These are phyloP conservation scores for Capronia coronata DNA, from an alignment of 2,329 filamentous ascomycete genomes.

Conservation along the genomic window DNA sequence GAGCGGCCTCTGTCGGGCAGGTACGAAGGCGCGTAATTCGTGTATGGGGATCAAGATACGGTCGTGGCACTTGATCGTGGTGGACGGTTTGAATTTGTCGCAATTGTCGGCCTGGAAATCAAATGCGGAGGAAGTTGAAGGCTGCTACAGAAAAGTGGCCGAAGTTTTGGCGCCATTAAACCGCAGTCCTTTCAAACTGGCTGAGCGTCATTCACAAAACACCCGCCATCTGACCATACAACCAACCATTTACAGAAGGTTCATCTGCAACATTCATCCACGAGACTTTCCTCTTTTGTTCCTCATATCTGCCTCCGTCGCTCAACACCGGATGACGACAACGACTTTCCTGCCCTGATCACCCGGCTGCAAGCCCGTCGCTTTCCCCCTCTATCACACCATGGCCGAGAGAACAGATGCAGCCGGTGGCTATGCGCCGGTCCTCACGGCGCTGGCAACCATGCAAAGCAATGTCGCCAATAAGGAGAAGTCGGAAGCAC, in stretches of 20 bases:
- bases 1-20: not conserved
- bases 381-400: slow-evolving; percentile 27
- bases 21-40: not conserved
- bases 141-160: slow-evolving; percentile 10
- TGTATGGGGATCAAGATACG: not conserved
- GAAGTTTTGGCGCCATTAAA: slow-evolving; percentile 8
- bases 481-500: slow-evolving; percentile 78
- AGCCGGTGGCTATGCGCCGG: slow-evolving; percentile 67
- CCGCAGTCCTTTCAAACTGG: slow-evolving; percentile 3
- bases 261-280: not conserved
- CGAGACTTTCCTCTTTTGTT: not conserved
- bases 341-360: not conserved
- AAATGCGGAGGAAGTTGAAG: slow-evolving; percentile 21
- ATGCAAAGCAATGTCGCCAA: slow-evolving; percentile 80
- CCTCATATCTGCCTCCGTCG: not conserved
- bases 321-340: slow-evolving; percentile 11
- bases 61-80: not conserved
- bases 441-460: slow-evolving; percentile 80
- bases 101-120: slow-evolving; percentile 1
- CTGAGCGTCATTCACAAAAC: slow-evolving; percentile 17
- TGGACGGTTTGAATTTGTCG: slow-evolving; percentile 2
- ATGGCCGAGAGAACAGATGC: slow-evolving; percentile 65
- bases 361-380: slow-evolving; percentile 17
- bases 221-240: slow-evolving; percentile 1
- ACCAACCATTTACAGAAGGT: not conserved